These are phyloP conservation scores for Aspergillus brasiliensis DNA, from an alignment of 2,329 filamentous ascomycete species.

Conservation along the genomic window DNA sequence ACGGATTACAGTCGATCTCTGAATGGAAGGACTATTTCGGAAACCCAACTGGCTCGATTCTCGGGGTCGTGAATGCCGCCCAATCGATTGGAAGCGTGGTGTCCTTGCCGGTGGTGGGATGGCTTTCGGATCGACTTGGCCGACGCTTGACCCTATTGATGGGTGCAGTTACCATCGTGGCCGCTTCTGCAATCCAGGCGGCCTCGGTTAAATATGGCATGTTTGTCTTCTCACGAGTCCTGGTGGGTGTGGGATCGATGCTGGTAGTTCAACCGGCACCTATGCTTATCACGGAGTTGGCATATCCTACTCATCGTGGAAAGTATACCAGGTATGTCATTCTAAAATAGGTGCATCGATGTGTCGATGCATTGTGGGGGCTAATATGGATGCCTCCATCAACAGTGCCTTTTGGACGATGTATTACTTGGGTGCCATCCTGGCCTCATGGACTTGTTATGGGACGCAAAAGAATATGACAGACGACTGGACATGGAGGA, in stretches of 20 bases:
- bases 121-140: no score
- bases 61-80: slow-evolving; percentile 29
- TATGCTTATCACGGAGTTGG: slow-evolving; percentile 32
- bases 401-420: background rate
- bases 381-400: no score
- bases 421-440: slow-evolving; percentile 53
- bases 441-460: slow-evolving; percentile 46
- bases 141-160: no score
- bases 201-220: slow-evolving; percentile 23
- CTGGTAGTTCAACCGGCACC: slow-evolving; percentile 25
- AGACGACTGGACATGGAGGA: slow-evolving; percentile 48
- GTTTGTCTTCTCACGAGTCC: slow-evolving; percentile 31
- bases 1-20: slow-evolving; percentile 47
- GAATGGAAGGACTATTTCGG: slow-evolving; percentile 48
- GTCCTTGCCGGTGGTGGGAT: no score
- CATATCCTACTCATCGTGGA: slow-evolving; percentile 33
- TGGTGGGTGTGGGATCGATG: slow-evolving; percentile 33
- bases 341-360: no score
- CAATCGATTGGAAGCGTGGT: no score
- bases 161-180: no score
- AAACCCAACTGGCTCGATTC: slow-evolving; percentile 42
- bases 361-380: no score
- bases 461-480: slow-evolving; percentile 38
- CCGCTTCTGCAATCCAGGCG: no score
- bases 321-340: no score